Base-by-base conservation (phyloP, 164 flowering plant genomes). In the Aristolochia fimbriata region DNA sequence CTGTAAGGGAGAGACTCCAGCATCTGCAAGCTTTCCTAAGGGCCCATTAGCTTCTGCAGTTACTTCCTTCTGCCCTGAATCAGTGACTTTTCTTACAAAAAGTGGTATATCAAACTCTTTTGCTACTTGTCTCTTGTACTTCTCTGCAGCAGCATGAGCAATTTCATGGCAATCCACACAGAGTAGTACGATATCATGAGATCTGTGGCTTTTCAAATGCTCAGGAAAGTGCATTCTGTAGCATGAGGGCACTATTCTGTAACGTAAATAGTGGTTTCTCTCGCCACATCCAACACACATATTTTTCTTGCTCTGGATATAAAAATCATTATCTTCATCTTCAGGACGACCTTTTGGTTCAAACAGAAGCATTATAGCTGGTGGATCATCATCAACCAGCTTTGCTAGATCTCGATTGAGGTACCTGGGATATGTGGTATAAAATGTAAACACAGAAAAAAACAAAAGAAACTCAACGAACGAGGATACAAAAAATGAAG, bases 331-430 rank as follows among this genome's bases (percentile, higher is more conserved):
- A 45, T 68, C 97, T 68, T 91, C 99, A 77, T 94, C 97, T 70
- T 94, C 99, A 43, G 99, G 99, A 47, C 99, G 96, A 47, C 99
- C 99, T 76, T 94, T 94, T 19, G 99, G 99, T 73, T 94, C 99
- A 77, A 94, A 94, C 49, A 86, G 85, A 71, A 94, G 95, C 89
- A 80, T 83, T 68, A 94, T 91, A 22, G 88, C 96, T 57, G 83
- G 96, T 25, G 97, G 96, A 62, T 86, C 71, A 0, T 83, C 81
- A 16, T 90, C 99, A 61, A 94, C 75, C 49, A 94, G 79, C 77
- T 83, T 88, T 55, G 97, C 99, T 49, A 94, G 69, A 71, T 81
- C 76, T 58, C 96, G 72, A 17, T 62, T 78, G 41, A 90, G 73
- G 70, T 93, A 93, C 99, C 99, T 93, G 71, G 17, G 59, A 54